Conservation (phyloP, 306 rosid species). For the Psophocarpus tetragonolobus region DNA sequence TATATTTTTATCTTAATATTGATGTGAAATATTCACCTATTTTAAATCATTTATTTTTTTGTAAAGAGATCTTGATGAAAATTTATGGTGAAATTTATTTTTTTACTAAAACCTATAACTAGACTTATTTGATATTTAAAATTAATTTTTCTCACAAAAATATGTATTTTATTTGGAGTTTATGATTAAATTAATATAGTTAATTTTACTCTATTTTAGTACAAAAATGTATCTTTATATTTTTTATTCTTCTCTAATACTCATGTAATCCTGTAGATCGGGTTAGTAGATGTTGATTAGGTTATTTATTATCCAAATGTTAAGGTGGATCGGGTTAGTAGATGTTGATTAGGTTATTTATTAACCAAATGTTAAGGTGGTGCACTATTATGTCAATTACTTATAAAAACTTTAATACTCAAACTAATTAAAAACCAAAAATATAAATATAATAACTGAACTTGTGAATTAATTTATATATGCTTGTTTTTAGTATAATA, state of each 20-base stretch:
- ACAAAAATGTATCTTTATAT: neutral
- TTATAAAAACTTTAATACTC: neutral
- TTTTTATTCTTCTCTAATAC: neutral
- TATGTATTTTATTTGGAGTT: neutral
- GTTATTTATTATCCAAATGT: neutral
- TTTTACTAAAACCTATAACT: no score
- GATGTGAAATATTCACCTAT: no score
- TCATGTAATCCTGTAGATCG: neutral
- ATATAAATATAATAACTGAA: no score
- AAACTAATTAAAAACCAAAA: neutral
- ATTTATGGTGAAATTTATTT: no score
- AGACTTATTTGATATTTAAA: no score
- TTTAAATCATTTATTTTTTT: no score
- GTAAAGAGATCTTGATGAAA: no score
- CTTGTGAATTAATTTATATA: no score
- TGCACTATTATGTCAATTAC: neutral
- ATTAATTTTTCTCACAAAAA: neutral
- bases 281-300: neutral
- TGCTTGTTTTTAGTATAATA: no score
- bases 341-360: neutral
- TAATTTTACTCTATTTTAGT: neutral
- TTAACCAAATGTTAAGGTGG: neutral
- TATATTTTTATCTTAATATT: neutral
- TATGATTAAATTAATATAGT: neutral
- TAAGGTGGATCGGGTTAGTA: neutral